These are phyloP conservation scores for Leishmania major DNA, from an alignment of 208 protist species.

Conservation along the genomic window DNA sequence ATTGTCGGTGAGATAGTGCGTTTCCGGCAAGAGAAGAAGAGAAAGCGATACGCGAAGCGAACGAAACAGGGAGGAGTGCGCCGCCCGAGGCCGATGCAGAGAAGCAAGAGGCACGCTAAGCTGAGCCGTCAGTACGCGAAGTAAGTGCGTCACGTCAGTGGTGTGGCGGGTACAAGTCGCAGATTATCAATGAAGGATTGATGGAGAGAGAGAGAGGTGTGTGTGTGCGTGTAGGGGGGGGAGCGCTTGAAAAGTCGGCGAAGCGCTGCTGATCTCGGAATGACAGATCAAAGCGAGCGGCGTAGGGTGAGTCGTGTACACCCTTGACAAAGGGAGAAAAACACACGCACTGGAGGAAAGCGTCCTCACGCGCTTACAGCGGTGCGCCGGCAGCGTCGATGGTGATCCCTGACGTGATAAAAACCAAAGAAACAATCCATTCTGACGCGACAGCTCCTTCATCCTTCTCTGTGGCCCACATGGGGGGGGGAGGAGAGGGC, in stretches of 20 bases:
- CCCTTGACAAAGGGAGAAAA: not conserved
- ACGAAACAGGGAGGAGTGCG: conserved; percentile 4
- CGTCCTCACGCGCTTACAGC: not conserved
- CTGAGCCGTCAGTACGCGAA: not conserved
- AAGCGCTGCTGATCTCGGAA: not conserved
- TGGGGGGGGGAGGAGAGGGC: not conserved
- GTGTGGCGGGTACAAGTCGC: not conserved
- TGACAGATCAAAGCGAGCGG: not conserved
- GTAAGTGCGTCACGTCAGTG: not conserved
- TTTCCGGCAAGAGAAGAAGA: not conserved
- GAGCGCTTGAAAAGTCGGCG: not conserved
- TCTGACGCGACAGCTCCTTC: not conserved
- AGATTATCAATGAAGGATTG: not conserved
- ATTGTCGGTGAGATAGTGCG: not conserved
- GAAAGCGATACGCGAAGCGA: not conserved
- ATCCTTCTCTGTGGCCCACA: no score
- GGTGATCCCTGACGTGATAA: not conserved
- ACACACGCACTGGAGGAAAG: not conserved
- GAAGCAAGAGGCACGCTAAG: not conserved
- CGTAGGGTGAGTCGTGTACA: no score
- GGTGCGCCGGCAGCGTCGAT: not conserved
- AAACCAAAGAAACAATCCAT: not conserved
- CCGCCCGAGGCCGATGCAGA: not conserved
- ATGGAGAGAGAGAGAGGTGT: not conserved
- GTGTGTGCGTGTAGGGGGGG: no score